Evolutionary conservation across 208 protist species (phyloP).

Genomic region (Acanthamoeba culbertsoni): DNA sequence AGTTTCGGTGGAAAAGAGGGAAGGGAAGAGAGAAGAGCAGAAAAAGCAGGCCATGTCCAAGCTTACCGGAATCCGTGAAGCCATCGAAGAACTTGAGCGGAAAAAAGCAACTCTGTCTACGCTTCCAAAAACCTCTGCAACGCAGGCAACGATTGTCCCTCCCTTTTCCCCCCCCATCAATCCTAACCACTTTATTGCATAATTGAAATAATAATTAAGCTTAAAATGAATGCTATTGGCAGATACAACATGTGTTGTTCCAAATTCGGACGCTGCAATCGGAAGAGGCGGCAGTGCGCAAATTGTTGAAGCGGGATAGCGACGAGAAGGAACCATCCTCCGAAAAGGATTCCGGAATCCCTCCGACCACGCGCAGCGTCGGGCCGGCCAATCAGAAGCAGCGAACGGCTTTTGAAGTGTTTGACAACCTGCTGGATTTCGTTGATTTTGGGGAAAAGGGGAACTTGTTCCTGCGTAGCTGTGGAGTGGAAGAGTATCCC

Average conservation of each 20-base stretch:
- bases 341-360: too few species aligned
- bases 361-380: too few species aligned
- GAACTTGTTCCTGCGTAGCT: not conserved
- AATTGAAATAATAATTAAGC: too few species aligned
- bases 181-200: too few species aligned
- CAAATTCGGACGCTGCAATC: not conserved
- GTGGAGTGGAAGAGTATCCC: not conserved
- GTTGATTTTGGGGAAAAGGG: not conserved
- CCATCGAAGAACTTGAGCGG: not conserved
- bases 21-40: not conserved
- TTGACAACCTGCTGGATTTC: constrained; percentile 34
- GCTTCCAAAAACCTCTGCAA: too few species aligned
- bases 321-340: too few species aligned
- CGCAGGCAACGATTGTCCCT: too few species aligned
- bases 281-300: not conserved
- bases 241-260: not conserved
- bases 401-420: not conserved
- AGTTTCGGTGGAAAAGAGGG: not conserved
- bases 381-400: too few species aligned
- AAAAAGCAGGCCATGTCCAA: not conserved
- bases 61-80: not conserved
- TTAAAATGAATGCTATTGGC: too few species aligned
- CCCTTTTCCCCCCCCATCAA: too few species aligned
- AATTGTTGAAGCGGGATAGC: not conserved
- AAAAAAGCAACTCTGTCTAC: not conserved